Conservation (phyloP, 139 green algal species). For the Raphidocelis subcapitata region DNA sequence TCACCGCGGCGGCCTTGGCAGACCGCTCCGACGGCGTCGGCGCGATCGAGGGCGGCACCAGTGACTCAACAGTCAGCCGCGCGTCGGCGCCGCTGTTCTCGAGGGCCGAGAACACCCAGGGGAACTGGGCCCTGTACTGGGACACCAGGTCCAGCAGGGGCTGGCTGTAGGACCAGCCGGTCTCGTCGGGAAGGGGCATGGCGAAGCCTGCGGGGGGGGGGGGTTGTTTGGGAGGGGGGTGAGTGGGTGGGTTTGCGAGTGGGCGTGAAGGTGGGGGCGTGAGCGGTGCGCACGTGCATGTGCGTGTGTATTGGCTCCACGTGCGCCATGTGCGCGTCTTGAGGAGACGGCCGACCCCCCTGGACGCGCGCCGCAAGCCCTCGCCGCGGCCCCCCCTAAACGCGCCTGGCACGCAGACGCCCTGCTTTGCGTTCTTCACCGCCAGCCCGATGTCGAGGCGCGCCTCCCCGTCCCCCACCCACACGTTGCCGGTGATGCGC, state of each 20-base stretch:
- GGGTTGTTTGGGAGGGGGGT: background rate
- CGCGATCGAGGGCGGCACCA: background rate
- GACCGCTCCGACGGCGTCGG: background rate
- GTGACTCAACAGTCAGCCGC: slow-evolving; percentile 17
- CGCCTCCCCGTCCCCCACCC: slow-evolving; percentile 53
- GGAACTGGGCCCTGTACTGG: slow-evolving; percentile 61
- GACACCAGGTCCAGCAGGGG: slow-evolving; percentile 47
- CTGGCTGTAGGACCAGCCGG: slow-evolving; percentile 75
- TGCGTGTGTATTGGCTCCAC: no score
- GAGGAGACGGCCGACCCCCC: no score
- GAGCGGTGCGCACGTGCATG: no score
- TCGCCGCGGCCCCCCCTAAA: slow-evolving; percentile 7
- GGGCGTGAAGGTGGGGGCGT: no score
- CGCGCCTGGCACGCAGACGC: slow-evolving; percentile 72
- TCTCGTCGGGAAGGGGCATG: slow-evolving; percentile 32
- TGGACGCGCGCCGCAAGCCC: background rate
- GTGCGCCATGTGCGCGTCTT: no score
- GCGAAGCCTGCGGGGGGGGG: slow-evolving; percentile 27
- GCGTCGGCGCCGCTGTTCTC: background rate
- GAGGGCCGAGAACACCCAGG: slow-evolving; percentile 45
- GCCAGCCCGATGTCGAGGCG: slow-evolving; percentile 80
- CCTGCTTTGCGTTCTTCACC: slow-evolving; percentile 65
- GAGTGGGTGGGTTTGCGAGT: background rate
- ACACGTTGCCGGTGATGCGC: slow-evolving; percentile 73
- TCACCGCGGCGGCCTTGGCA: slow-evolving; percentile 16